phyloP scores from a whole-genome alignment of 164 flowering plant genomes.

The Vitis rotundifolia region DNA sequence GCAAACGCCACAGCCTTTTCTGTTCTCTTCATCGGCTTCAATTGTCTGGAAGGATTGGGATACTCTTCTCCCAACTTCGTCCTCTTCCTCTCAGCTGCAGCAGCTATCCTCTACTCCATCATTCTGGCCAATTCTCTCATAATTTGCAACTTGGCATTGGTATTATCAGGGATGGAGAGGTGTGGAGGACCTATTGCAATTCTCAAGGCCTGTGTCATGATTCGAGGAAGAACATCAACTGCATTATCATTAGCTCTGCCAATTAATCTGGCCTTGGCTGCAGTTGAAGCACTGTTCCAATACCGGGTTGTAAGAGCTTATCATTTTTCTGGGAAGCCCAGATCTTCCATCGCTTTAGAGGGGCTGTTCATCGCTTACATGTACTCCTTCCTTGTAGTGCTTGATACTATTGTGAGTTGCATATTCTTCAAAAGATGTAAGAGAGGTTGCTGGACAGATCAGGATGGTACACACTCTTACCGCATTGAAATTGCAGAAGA shows the following conservation, averaged over 20 bases:
- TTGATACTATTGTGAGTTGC: slow-evolving; percentile 35
- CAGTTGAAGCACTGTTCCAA: slow-evolving; percentile 47
- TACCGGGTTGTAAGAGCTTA: slow-evolving; percentile 34
- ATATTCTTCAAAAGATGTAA: slow-evolving; percentile 38
- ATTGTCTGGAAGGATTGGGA: slow-evolving; percentile 28
- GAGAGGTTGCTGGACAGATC: slow-evolving; percentile 11
- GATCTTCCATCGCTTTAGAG: slow-evolving; percentile 23
- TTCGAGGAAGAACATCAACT: slow-evolving; percentile 32
- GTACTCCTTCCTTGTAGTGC: slow-evolving; percentile 36
- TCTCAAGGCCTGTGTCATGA: slow-evolving; percentile 44
- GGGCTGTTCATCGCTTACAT: slow-evolving; percentile 41
- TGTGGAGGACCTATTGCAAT: slow-evolving; percentile 41
- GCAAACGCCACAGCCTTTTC: slow-evolving; percentile 50
- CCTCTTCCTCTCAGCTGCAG: slow-evolving; percentile 35
- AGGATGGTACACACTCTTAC: slow-evolving; percentile 11
- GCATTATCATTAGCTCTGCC: slow-evolving; percentile 42
- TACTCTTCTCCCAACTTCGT: slow-evolving; percentile 21
- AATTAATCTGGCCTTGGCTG: slow-evolving; percentile 34
- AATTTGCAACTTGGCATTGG: slow-evolving; percentile 49
- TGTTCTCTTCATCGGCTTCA: slow-evolving; percentile 39
- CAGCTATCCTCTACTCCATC: slow-evolving; percentile 50
- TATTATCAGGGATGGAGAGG: slow-evolving; percentile 42
- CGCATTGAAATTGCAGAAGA: slow-evolving; percentile 11
- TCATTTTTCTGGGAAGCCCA: slow-evolving; percentile 2
- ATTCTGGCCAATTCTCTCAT: slow-evolving; percentile 52